Percentiles rank a stretch among this genome's conserved stretches.
Conservation (phyloP, 768 basidiomycete genomes). For the Tulasnella sp. region DNA sequence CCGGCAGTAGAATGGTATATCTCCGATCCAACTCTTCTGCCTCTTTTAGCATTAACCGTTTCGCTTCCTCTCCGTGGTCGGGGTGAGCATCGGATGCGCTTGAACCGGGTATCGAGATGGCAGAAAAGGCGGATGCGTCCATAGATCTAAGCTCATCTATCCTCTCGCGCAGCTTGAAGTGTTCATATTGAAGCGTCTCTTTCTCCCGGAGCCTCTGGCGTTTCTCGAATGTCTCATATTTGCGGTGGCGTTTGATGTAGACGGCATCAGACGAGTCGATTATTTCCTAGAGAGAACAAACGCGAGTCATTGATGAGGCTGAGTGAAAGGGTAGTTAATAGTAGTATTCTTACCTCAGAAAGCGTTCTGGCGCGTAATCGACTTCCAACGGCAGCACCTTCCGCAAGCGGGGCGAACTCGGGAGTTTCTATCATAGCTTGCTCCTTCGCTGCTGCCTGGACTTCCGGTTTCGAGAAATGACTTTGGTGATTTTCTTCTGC, state of each 20-base stretch:
- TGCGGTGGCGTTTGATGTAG: slow-evolving; percentile 78
- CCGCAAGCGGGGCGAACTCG: slow-evolving; percentile 50
- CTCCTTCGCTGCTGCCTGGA: slow-evolving; percentile 63
- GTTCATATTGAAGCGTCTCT: slow-evolving; percentile 87
- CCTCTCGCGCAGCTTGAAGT: slow-evolving; percentile 85
- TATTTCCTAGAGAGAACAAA: slow-evolving; percentile 41
- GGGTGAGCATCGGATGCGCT: slow-evolving; percentile 39
- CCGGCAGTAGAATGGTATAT: slow-evolving; percentile 59
- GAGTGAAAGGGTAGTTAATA: background rate
- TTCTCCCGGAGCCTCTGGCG: slow-evolving; percentile 81
- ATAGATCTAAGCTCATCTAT: slow-evolving; percentile 77
- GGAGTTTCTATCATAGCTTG: slow-evolving; percentile 76
- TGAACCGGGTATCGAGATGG: background rate
- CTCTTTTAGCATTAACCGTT: slow-evolving; percentile 69
- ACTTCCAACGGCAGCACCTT: slow-evolving; percentile 56
- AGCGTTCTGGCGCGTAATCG: slow-evolving; percentile 62
- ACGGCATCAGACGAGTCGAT: slow-evolving; percentile 73
- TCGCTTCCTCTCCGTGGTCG: slow-evolving; percentile 52
- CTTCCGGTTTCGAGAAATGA: slow-evolving; percentile 75
- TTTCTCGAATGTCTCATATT: slow-evolving; percentile 83
- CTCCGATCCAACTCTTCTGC: slow-evolving; percentile 65
- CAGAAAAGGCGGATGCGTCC: slow-evolving; percentile 36
- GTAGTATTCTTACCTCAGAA: slow-evolving; percentile 60
- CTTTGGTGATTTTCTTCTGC: slow-evolving; percentile 52
- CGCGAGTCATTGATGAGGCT: too few relatives aligned